A percentile compares a stretch with the other conserved stretches of the same genome.
These are phyloP conservation scores for Penicillium sp. DNA, from an alignment of 2,329 filamentous ascomycete genomes.

Conservation along the genomic window DNA sequence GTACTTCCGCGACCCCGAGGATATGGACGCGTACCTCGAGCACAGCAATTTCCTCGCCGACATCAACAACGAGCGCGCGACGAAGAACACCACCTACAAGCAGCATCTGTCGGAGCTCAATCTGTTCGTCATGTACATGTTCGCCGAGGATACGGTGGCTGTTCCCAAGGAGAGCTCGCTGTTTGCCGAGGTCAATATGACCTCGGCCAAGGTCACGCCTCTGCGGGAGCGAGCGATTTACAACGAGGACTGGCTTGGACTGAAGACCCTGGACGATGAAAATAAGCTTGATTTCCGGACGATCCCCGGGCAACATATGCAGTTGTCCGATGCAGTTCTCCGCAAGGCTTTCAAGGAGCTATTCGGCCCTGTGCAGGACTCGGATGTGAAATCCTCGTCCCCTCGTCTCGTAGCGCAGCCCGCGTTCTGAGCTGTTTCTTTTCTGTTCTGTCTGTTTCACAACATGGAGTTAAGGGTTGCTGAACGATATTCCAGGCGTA, in stretches of 20 bases:
- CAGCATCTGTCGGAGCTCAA: slow-evolving; percentile 66
- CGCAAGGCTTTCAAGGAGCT: slow-evolving; percentile 60
- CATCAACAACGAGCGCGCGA: slow-evolving; percentile 83
- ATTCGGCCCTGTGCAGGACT: slow-evolving; percentile 37
- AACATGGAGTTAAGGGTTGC: too few species aligned
- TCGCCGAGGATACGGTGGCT: slow-evolving; percentile 79
- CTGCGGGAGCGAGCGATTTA: slow-evolving; percentile 72
- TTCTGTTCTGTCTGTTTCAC: too few species aligned
- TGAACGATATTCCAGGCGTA: too few species aligned
- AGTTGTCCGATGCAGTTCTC: slow-evolving; percentile 65
- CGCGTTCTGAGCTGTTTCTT: too few species aligned
- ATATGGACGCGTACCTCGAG: slow-evolving; percentile 71
- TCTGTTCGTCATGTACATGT: slow-evolving; percentile 85
- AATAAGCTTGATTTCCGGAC: slow-evolving; percentile 73
- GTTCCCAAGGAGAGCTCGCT: slow-evolving; percentile 87
- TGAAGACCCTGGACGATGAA: slow-evolving; percentile 74
- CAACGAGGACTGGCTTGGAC: slow-evolving; percentile 87
- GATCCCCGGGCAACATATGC: slow-evolving; percentile 78
- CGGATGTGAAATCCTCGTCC: too few species aligned
- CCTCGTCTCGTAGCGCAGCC: too few species aligned
- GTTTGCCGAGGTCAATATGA: slow-evolving; percentile 82
- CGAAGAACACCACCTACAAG: slow-evolving; percentile 73
- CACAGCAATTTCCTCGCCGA: slow-evolving; percentile 87
- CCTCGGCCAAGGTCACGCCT: slow-evolving; percentile 58
- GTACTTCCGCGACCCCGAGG: slow-evolving; percentile 75